Evolutionary conservation across 129 eudicot genomes (phyloP), one percentile per base, ranked within the genome.

Genomic region (Apium graveolens): DNA sequence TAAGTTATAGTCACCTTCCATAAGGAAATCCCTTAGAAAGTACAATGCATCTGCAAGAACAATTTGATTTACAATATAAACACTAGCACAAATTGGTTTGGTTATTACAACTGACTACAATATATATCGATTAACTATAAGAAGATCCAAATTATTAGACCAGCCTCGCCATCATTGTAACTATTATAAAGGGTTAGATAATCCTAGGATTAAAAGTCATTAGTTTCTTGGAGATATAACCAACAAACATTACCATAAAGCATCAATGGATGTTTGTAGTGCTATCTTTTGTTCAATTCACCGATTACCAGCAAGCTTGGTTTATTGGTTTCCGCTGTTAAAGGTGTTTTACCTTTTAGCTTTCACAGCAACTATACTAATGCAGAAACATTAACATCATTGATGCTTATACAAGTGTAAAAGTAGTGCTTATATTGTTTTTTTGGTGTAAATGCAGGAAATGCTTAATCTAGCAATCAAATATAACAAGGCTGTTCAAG

Each of bases 401-500:
- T 32, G 42, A 26, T 13, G 37, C 70, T 4, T 18, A 21, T 46
- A 42, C 32, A 46, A 46, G 60, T n/a, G 32, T 16, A 42, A 39
- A 32, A 5, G 31, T 69, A 21, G 75, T 57, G 20, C 3, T 51
- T 9, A 72, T 79, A 10, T 27, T 6, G 10, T 3, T 10, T 3
- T 57, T 78, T 78, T 26, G 62, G 71, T 27, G 76, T 63, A 16
- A 26, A 26, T 87, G 84, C 97, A 91, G 98, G 98, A 93, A 76
- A 93, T 91, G 98, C 85, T 93, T 69, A 80, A 60, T 60, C 80
- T 93, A 41, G 97, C 97, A 9, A 70, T 88, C 44, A 93, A 89
- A 73, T 93, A 93, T 73, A 91, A 93, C 76, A 93, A 93, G 82
- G 98, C 97, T 46, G 98, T 93, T 62, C 91, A 91, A 80, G 97